These are phyloP conservation scores for Microsporum ferrugineum DNA, from an alignment of 2,329 filamentous ascomycete genomes.

Conservation along the genomic window DNA sequence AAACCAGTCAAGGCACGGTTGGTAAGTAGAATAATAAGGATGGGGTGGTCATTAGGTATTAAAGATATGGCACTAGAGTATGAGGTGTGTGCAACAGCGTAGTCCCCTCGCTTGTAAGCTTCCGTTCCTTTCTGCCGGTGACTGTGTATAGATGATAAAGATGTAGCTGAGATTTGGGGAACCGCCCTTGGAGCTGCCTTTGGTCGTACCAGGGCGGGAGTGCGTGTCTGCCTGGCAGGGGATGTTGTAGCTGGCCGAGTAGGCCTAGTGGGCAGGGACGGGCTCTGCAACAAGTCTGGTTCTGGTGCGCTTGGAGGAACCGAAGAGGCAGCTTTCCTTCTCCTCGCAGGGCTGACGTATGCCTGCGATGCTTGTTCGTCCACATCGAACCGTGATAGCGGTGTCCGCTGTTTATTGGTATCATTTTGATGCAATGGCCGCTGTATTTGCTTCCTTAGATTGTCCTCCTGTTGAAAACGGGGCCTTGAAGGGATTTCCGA, in stretches of 20 bases:
- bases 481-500: neutral
- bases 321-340: slow-evolving; percentile 54
- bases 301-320: slow-evolving; percentile 36
- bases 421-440: neutral
- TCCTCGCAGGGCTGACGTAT: slow-evolving; percentile 75
- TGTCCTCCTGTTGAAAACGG: slow-evolving; percentile 1
- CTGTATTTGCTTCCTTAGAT: neutral
- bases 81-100: slow-evolving; percentile 67
- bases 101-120: slow-evolving; percentile 91
- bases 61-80: slow-evolving; percentile 67
- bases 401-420: neutral
- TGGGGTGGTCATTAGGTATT: slow-evolving; percentile 66
- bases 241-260: slow-evolving; percentile 26
- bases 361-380: slow-evolving; percentile 73
- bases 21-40: slow-evolving; percentile 77
- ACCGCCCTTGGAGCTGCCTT: slow-evolving; percentile 40
- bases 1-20: slow-evolving; percentile 83
- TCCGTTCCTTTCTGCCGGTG: slow-evolving; percentile 71
- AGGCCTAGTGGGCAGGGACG: slow-evolving; percentile 22
- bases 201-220: slow-evolving; percentile 25
- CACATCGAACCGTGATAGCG: slow-evolving; percentile 56
- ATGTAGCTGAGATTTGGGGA: slow-evolving; percentile 56
- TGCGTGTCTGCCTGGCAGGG: slow-evolving; percentile 29
- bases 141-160: slow-evolving; percentile 62
- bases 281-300: slow-evolving; percentile 53